Conservation (phyloP, 176 grass and related monocot genomes). For the Lolium perenne region DNA sequence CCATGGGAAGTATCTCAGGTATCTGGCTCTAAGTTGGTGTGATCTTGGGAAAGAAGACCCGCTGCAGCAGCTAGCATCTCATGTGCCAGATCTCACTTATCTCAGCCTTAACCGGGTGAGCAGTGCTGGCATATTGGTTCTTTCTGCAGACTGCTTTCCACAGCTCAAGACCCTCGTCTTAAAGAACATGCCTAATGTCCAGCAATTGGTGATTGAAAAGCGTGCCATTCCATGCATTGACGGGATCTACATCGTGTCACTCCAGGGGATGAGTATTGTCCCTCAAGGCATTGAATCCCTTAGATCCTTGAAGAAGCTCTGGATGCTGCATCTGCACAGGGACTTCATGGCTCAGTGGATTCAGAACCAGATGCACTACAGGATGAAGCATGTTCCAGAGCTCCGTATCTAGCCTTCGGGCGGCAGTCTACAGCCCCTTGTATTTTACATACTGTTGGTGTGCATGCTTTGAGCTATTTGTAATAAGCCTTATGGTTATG, state of each 20-base stretch:
- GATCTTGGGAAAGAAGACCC: not conserved
- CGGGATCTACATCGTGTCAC: not conserved
- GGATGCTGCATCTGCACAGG: not conserved
- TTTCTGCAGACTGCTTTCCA: not conserved
- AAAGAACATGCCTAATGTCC: not conserved
- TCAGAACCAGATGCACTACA: not conserved
- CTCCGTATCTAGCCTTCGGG: not conserved
- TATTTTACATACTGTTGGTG: too few relatives aligned
- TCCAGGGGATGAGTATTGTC: not conserved
- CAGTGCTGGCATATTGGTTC: not conserved
- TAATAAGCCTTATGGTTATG: too few relatives aligned
- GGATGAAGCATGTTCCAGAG: not conserved
- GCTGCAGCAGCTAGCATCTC: not conserved
- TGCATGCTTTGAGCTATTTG: too few relatives aligned
- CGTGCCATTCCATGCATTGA: not conserved
- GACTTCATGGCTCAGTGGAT: not conserved
- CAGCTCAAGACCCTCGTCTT: not conserved
- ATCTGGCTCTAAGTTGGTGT: slow-evolving; percentile 9
- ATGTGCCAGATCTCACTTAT: not conserved
- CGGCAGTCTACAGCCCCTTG: too few relatives aligned
- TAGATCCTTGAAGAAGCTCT: not conserved
- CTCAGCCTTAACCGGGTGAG: not conserved
- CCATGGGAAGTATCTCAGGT: slow-evolving; percentile 14
- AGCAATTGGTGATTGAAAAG: not conserved
- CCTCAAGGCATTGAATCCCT: not conserved